Conservation (phyloP, 2,329 filamentous ascomycete species). For the Pseudodiploospora longispora region DNA sequence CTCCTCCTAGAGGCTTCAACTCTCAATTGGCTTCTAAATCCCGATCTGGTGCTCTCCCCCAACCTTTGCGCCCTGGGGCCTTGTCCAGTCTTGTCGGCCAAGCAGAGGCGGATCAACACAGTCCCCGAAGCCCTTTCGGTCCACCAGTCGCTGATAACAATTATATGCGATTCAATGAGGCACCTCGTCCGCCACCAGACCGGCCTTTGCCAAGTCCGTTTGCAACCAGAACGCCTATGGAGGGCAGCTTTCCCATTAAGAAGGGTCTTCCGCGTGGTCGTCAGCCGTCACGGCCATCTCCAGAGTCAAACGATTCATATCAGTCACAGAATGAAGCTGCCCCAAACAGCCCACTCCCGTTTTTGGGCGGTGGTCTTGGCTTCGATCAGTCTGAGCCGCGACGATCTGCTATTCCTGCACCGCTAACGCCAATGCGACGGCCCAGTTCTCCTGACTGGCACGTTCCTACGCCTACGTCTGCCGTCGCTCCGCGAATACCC, state of each 20-base stretch:
- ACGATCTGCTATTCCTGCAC: slow-evolving; percentile 26
- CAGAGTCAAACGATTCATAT: slow-evolving; percentile 5
- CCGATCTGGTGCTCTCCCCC: slow-evolving; percentile 12
- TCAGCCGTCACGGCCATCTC: slow-evolving; percentile 11
- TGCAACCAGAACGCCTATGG: slow-evolving; percentile 16
- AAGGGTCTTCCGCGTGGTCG: slow-evolving; percentile 29
- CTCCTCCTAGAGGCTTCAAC: slow-evolving; percentile 17
- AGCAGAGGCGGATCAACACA: slow-evolving; percentile 4
- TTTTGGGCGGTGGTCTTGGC: slow-evolving; percentile 6
- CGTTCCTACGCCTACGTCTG: slow-evolving; percentile 19
- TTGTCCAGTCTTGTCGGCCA: slow-evolving; percentile 14
- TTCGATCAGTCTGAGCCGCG: slow-evolving; percentile 21
- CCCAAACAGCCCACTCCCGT: slow-evolving; percentile 8
- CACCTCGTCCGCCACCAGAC: slow-evolving; percentile 8
- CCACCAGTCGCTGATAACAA: slow-evolving; percentile 9
- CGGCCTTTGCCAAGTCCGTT: slow-evolving; percentile 17
- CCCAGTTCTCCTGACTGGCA: slow-evolving; percentile 7
- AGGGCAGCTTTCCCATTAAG: slow-evolving; percentile 25
- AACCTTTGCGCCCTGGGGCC: slow-evolving; percentile 15
- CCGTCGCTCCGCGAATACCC: slow-evolving; percentile 23
- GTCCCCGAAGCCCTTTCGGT: slow-evolving; percentile 15
- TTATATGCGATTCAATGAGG: slow-evolving; percentile 6
- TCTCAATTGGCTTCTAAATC: slow-evolving; percentile 16
- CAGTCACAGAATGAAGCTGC: not conserved
- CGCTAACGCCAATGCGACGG: slow-evolving; percentile 18